Base-by-base conservation (phyloP, 768 basidiomycete species). In the Tulasnella sp. region DNA sequence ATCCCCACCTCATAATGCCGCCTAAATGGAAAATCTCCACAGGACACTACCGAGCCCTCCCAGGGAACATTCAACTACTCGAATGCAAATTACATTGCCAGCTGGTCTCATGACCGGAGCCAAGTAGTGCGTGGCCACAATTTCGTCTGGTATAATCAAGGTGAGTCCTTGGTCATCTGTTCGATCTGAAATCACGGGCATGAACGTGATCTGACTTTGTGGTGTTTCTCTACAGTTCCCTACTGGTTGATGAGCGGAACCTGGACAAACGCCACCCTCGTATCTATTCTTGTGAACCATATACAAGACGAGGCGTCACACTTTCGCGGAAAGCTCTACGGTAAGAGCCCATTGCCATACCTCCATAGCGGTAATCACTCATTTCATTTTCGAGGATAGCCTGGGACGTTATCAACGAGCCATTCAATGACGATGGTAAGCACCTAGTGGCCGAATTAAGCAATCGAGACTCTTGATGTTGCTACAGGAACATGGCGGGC, bases 361-460 rank as follows among this genome's bases (percentile, higher is more conserved):
- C 34, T 38, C 34, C 34, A 38, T 38, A 5, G 15, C 15, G 7
- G 34, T 38, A 15, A 38, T 7, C 15, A 15, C 34, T 38, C 34
- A 23, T 8, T 48, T 43, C 43, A 13, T 15, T 10, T 38, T 38
- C 7, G 34, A 38, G n/a, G n/a, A 38, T 15, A 38, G 34, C 21
- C 34, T 56, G 79, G 78, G 79, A 80, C 64, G 78, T 80, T 34
- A 69, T 80, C 56, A 82, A 81, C 55, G 80, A 82, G 67, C 75
- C 79, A 7, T 80, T 81, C 72, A 79, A 82, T 64, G 82, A 83
- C 32, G 74, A 83, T 64, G 81, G 61, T 62, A 32, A 26, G 26
- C 19, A 48, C 45, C 8, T 7, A 19, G 7, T n/a, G n/a, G 19
- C 5, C 7, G 45, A 21, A n/a, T 27, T 48, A 10, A 48, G 7